Evolutionary conservation across 805 yeast genomes (phyloP).

Genomic region (Barnettozyma californica): DNA sequence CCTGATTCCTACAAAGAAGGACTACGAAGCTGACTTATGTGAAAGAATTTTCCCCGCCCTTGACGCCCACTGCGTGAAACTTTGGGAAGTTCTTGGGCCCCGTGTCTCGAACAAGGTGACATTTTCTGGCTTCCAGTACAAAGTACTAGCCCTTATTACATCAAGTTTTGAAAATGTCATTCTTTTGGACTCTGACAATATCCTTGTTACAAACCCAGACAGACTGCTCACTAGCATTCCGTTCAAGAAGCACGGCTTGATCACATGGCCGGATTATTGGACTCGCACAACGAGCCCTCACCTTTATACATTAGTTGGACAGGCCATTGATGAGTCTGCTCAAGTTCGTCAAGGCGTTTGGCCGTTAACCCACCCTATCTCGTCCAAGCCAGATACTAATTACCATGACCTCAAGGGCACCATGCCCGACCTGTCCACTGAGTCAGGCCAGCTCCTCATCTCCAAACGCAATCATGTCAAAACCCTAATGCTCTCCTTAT

Average conservation of each 20-base stretch:
- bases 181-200: not conserved
- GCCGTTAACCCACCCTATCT: not conserved
- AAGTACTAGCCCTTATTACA: not conserved
- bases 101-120: not conserved
- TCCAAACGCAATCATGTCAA: not conserved
- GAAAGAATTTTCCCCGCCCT: not conserved
- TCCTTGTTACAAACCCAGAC: not conserved
- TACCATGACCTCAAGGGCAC: slow-evolving; percentile 1
- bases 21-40: not conserved
- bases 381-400: not conserved
- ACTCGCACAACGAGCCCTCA: slow-evolving; percentile 1
- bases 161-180: slow-evolving; percentile 1
- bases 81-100: not conserved
- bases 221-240: not conserved
- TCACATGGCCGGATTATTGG: slow-evolving; percentile 2
- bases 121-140: slow-evolving; percentile 1
- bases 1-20: not conserved
- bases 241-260: not conserved
- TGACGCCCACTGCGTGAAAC: not conserved
- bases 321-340: not conserved
- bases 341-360: not conserved
- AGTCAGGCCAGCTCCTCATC: slow-evolving; percentile 1
- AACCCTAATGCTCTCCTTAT: not conserved
- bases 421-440: slow-evolving; percentile 2
- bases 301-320: not conserved